Base-by-base conservation (phyloP, 257 asterid species). In the Nicotiana noctiflora region DNA sequence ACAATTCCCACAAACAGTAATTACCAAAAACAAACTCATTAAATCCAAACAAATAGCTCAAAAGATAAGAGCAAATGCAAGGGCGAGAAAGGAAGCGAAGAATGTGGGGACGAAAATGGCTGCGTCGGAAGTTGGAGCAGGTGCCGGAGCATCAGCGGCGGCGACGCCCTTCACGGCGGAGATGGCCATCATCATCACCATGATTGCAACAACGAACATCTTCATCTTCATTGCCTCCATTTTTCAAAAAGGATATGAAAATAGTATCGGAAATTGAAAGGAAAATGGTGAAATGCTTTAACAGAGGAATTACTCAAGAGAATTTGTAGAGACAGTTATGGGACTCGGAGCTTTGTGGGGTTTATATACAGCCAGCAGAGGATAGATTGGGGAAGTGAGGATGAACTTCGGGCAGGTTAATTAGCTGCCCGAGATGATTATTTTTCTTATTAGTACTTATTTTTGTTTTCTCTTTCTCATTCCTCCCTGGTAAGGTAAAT, bases 81-180 rank as follows among this genome's bases (percentile, higher is more conserved):
- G 18, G 68, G 92, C 92, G 8, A 81, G 79, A 14, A 84, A 23
- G 46, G 95, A 88, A 29, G 92, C 89, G n/a, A 84, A 6, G 49
- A 86, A 14, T 56, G 95, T 51, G 1, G 95, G 93, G 40, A 88
- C 76, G 72, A 91, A 89, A 53, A 75, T 46, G 19, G 92, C 3
- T 23, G 92, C 92, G 37, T 83, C 93, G 34, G 95, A 89, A 66
- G 85, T 4, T 9, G 94, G 94, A 56, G 88, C 78, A 1, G 93
- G 93, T 0, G 93, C 90, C 17, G 95, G 93, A 63, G 87, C 88
- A 8, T 83, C 87, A 7, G 90, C 85, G 40, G 92, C 90, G 77
- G 89, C 49, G 83, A 85, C 91, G 15, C 88, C 87, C 62, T 81
- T 84, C 55, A 87, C 62, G 88, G 89, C 70, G 80, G 90, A 84